Conservation (phyloP, 2,329 filamentous ascomycete genomes). For the Colletotrichum sp. region DNA sequence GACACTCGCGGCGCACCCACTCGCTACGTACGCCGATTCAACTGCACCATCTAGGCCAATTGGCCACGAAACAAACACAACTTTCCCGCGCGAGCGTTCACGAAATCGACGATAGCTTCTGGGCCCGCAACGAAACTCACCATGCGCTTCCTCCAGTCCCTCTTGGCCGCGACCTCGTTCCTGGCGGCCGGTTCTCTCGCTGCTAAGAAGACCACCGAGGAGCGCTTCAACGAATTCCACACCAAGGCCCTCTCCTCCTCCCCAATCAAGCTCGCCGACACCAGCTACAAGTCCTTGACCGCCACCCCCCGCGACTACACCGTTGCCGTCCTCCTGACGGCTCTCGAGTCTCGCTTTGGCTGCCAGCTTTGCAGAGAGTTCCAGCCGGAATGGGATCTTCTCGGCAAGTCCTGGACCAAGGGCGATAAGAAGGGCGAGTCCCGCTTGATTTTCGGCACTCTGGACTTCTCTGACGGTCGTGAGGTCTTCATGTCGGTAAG, state of each 20-base stretch:
- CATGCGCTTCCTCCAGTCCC: conserved; percentile 72
- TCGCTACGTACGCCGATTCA: background rate
- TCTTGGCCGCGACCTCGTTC: conserved; percentile 69
- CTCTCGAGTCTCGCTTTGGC: conserved; percentile 80
- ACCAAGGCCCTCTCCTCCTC: conserved; percentile 67
- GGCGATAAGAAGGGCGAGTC: conserved; percentile 79
- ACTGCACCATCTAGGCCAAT: conserved; percentile 23
- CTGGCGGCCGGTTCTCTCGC: conserved; percentile 65
- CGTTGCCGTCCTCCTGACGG: conserved; percentile 83
- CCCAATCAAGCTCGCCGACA: conserved; percentile 81
- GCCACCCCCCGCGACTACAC: conserved; percentile 82
- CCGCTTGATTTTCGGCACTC: conserved; percentile 77
- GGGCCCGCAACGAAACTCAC: conserved; percentile 34
- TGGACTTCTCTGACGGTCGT: conserved; percentile 89
- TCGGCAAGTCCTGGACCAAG: conserved; percentile 85
- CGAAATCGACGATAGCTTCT: conserved; percentile 6
- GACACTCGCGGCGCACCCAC: background rate
- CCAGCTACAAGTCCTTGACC: conserved; percentile 77
- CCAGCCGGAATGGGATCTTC: conserved; percentile 90
- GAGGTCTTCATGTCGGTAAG: conserved; percentile 85
- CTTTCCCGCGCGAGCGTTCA: conserved; percentile 23
- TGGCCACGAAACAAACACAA: background rate
- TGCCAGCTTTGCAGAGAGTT: conserved; percentile 90
- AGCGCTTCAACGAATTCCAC: conserved; percentile 76
- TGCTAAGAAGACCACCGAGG: conserved; percentile 66